Conservation (phyloP, 2,329 filamentous ascomycete genomes). For the Fusarium napiforme region DNA sequence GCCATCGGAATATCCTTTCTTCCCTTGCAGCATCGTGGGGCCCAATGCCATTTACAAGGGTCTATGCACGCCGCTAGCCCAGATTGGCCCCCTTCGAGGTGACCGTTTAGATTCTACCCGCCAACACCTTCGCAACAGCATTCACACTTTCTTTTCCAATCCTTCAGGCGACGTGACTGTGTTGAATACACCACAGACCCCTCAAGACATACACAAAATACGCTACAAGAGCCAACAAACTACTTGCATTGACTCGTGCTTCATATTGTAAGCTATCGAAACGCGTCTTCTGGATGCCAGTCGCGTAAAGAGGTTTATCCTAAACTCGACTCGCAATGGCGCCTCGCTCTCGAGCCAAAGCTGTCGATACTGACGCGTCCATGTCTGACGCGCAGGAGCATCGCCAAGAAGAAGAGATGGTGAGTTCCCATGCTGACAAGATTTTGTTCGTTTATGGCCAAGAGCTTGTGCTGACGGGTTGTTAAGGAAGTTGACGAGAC, state of each 20-base stretch:
- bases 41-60: slow-evolving; percentile 36
- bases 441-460: neutral
- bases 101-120: slow-evolving; percentile 51
- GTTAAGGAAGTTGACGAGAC: slow-evolving; percentile 71
- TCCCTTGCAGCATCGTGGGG: slow-evolving; percentile 39
- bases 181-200: slow-evolving; percentile 13
- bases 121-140: slow-evolving; percentile 49
- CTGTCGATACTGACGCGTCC: slow-evolving; percentile 69
- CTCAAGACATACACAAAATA: neutral
- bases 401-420: slow-evolving; percentile 61
- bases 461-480: slow-evolving; percentile 22
- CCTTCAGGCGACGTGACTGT: slow-evolving; percentile 21
- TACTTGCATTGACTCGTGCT: slow-evolving; percentile 12
- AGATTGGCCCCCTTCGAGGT: slow-evolving; percentile 49
- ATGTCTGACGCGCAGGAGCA: slow-evolving; percentile 69
- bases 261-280: slow-evolving; percentile 37
- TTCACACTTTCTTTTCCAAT: slow-evolving; percentile 38
- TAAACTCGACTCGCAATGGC: slow-evolving; percentile 58
- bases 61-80: slow-evolving; percentile 47
- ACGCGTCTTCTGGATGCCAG: slow-evolving; percentile 60
- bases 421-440: slow-evolving; percentile 44
- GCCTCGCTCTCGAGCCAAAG: slow-evolving; percentile 64
- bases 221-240: neutral
- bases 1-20: slow-evolving; percentile 44
- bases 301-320: slow-evolving; percentile 64